Base-by-base conservation (phyloP, 768 basidiomycete genomes). In the Tephrocybe sp. region DNA sequence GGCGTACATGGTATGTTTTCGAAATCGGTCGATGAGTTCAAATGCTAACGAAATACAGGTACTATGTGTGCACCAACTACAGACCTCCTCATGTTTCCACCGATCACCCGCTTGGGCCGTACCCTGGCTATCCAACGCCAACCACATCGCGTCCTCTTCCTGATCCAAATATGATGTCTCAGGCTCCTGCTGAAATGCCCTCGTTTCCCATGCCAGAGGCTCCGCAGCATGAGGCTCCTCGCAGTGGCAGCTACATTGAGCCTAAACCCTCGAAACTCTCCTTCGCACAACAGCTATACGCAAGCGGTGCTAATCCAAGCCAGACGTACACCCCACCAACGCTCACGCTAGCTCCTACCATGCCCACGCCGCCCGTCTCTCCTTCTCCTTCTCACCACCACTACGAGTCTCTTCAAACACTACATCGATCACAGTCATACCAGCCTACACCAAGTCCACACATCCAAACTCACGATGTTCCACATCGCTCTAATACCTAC, bases 201-300 rank as follows among this genome's bases (percentile, higher is more conserved):
- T 44, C 21, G 16, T 42, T 50, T 42, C 50, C 42, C 38, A 19
- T 24, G 29, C 42, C 50, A 8, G 39, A 38, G 39, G 6, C 42
- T 1, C 19, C 43, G 21, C n/a, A 24, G 27, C 27, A 29, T 29
- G 27, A 29, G 27, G 6, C 27, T 29, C 27, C 5, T 29, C 27
- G 27, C 11, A 29, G 27, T n/a, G n/a, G n/a, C 27, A 11, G 27
- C 27, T 29, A 29, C 27, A 29, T 29, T 5, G 27, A 29, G 27
- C 27, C 27, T 29, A 4, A 23, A 29, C 33, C 43, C 3, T 49
- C 54, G 4, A 38, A 46, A 7, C 47, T 49, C 18, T 51, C 56
- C 4, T 49, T 52, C 13, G 54, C 59, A 19, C 59, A 56, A 45
- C 47, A 53, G 36, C 30, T 60, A 2, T 60, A 60, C n/a, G 54